Evolutionary conservation across 345 rosid genomes (phyloP).

Genomic region (Sisymbrium irio): DNA sequence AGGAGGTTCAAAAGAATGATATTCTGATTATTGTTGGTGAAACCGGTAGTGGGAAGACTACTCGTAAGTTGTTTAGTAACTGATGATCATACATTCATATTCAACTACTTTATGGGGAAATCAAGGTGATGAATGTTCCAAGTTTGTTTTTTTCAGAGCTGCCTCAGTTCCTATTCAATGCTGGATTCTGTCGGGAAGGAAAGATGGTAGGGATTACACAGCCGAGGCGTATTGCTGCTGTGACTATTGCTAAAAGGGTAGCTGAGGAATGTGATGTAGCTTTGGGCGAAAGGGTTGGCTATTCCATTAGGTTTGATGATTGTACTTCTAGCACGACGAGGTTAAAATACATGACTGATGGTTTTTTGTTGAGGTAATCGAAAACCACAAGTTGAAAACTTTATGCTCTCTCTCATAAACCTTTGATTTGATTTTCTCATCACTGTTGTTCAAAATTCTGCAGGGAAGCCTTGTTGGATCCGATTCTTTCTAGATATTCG

Average conservation of each 20-base stretch:
- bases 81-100: background rate
- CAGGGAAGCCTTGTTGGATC: conserved; percentile 92
- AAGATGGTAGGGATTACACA: conserved; percentile 79
- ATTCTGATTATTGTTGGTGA: conserved; percentile 84
- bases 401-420: background rate
- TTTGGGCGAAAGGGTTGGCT: conserved; percentile 84
- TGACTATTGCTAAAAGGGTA: conserved; percentile 81
- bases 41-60: conserved; percentile 97
- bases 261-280: conserved; percentile 80
- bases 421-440: background rate
- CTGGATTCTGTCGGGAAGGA: conserved; percentile 77
- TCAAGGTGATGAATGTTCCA: background rate
- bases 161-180: conserved; percentile 73
- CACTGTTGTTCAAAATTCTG: background rate
- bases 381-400: background rate
- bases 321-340: conserved; percentile 61
- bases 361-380: conserved; percentile 66
- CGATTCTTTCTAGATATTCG: conserved; percentile 74
- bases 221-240: conserved; percentile 92
- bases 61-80: conserved; percentile 51
- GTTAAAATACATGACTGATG: conserved; percentile 95
- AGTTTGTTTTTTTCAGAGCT: conserved; percentile 41
- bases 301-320: conserved; percentile 83
- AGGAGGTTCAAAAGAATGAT: conserved; percentile 64
- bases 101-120: background rate